These are phyloP conservation scores for Xerocomellus amylosporus DNA, from an alignment of 768 basidiomycete genomes.

Conservation along the genomic window DNA sequence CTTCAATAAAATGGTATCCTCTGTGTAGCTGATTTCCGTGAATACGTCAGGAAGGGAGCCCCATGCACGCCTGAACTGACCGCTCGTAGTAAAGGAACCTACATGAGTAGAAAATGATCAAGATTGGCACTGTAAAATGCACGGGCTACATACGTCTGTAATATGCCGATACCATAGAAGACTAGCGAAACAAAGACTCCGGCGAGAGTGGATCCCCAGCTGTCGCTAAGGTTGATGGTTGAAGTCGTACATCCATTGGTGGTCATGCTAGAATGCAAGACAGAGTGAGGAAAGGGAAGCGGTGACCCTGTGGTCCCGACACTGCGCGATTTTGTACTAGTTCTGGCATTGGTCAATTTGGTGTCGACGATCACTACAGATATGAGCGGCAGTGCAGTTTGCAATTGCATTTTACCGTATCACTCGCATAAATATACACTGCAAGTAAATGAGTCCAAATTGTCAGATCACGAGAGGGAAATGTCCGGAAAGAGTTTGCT, in stretches of 20 bases:
- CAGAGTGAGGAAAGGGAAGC: background rate
- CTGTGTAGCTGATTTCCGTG: conserved; percentile 11
- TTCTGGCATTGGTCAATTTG: background rate
- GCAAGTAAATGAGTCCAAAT: too few relatives aligned
- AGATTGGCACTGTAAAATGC: background rate
- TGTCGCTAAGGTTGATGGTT: conserved; percentile 7
- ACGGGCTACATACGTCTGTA: conserved; percentile 22
- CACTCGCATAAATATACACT: too few relatives aligned
- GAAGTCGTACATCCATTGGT: conserved; percentile 1
- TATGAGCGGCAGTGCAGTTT: too few relatives aligned
- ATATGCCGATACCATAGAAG: conserved; percentile 25
- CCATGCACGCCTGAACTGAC: conserved; percentile 8
- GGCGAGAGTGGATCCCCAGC: conserved; percentile 27
- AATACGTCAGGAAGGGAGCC: background rate
- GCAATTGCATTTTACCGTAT: too few relatives aligned
- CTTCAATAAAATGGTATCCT: conserved; percentile 14
- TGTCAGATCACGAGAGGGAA: too few relatives aligned
- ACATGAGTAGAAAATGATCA: background rate
- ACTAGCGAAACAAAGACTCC: conserved; percentile 18
- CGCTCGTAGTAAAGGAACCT: conserved; percentile 29
- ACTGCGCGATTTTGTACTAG: conserved; percentile 14
- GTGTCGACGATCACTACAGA: conserved; percentile 11
- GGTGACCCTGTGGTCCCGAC: background rate
- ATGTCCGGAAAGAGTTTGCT: too few relatives aligned
- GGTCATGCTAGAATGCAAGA: conserved; percentile 11